A percentile compares a stretch with the other conserved stretches of the same genome.
Evolutionary conservation across 2,329 filamentous ascomycete species (phyloP).

Genomic region (Diaporthe sp.): DNA sequence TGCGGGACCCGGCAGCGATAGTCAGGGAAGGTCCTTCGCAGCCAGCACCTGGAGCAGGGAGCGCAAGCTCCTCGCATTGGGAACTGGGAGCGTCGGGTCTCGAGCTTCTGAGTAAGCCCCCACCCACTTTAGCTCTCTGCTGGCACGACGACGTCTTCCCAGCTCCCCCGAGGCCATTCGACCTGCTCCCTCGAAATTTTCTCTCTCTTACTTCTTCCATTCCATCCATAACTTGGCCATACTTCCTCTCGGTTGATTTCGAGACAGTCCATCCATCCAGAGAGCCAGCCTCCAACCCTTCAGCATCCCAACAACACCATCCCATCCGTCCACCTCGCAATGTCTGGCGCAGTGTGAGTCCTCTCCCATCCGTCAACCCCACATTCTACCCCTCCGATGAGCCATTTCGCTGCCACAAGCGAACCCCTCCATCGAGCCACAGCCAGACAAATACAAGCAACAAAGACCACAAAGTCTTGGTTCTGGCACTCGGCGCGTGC

Average conservation of each 20-base stretch:
- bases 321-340: conserved; percentile 46
- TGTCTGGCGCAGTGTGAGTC: conserved; percentile 80
- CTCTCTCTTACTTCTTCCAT: conserved; percentile 36
- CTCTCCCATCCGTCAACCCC: conserved; percentile 44
- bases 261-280: conserved; percentile 36
- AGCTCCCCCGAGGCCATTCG: conserved; percentile 39
- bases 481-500: not conserved
- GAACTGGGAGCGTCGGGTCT: conserved; percentile 19
- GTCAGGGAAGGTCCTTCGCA: not conserved
- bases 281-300: conserved; percentile 32
- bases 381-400: conserved; percentile 51
- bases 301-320: conserved; percentile 45
- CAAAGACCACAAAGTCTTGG: not conserved
- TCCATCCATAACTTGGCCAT: conserved; percentile 36
- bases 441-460: not conserved
- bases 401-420: conserved; percentile 45
- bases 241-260: conserved; percentile 36
- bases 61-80: conserved; percentile 18
- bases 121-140: conserved; percentile 37
- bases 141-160: conserved; percentile 37
- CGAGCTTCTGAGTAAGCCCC: conserved; percentile 41
- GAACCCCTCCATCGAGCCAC: conserved; percentile 35
- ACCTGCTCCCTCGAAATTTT: conserved; percentile 39
- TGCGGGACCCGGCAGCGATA: conserved; percentile 11
- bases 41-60: not conserved